These are phyloP conservation scores for Chalciporus chontae DNA, from an alignment of 768 basidiomycete genomes.

Conservation along the genomic window DNA sequence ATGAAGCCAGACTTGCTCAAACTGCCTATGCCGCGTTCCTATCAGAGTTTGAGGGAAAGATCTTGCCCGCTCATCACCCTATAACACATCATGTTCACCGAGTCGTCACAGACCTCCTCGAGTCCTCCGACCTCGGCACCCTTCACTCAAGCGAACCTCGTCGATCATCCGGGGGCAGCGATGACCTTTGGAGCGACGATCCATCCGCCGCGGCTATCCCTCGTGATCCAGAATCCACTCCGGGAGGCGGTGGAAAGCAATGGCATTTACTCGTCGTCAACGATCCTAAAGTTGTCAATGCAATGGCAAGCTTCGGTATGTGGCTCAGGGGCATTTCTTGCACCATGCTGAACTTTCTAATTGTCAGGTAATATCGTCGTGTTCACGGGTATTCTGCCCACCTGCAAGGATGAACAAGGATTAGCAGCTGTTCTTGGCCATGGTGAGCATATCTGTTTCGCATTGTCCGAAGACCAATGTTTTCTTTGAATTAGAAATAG, in stretches of 20 bases:
- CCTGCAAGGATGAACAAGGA: slow-evolving; percentile 75
- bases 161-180: slow-evolving; percentile 4
- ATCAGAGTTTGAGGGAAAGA: slow-evolving; percentile 45
- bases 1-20: slow-evolving; percentile 54
- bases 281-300: slow-evolving; percentile 68
- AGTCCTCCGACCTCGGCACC: slow-evolving; percentile 67
- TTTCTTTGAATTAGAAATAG: slow-evolving; percentile 55
- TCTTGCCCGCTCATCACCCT: slow-evolving; percentile 67
- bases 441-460: slow-evolving; percentile 40
- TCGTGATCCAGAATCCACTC: background rate
- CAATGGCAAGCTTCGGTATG: slow-evolving; percentile 69
- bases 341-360: background rate
- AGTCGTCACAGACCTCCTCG: slow-evolving; percentile 66
- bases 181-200: slow-evolving; percentile 24
- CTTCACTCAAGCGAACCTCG: slow-evolving; percentile 30
- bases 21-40: slow-evolving; percentile 41
- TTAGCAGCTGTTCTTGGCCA: slow-evolving; percentile 84
- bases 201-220: slow-evolving; percentile 9
- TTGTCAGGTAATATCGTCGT: slow-evolving; percentile 70
- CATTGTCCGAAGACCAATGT: background rate
- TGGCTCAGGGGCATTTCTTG: background rate
- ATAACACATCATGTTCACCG: slow-evolving; percentile 63
- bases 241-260: slow-evolving; percentile 28
- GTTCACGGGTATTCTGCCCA: slow-evolving; percentile 83
- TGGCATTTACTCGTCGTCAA: slow-evolving; percentile 81